Percentiles rank a stretch among this genome's conserved stretches.
These are phyloP conservation scores for Tephrocybe sp. DNA, from an alignment of 768 basidiomycete genomes.

Conservation along the genomic window DNA sequence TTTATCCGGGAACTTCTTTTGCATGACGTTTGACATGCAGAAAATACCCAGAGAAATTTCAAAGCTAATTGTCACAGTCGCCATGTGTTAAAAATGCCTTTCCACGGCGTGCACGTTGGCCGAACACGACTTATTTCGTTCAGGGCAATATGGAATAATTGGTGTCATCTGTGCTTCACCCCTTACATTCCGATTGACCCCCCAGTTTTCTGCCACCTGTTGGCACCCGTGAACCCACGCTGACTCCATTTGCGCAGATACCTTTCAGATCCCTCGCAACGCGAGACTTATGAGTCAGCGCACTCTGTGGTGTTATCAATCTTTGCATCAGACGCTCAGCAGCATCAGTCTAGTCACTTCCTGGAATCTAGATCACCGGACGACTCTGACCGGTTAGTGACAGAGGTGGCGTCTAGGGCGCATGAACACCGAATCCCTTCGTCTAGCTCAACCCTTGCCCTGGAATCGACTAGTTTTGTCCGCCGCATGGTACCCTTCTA, in stretches of 20 bases:
- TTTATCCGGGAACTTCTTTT: background rate
- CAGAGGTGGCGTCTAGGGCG: conserved; percentile 1
- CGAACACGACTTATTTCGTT: background rate
- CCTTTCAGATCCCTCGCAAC: conserved; percentile 53
- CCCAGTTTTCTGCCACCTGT: background rate
- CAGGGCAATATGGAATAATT: background rate
- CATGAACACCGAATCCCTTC: conserved; percentile 8
- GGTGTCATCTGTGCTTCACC: background rate
- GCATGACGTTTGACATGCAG: background rate
- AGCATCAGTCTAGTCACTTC: conserved; percentile 19
- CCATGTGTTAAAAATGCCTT: too few relatives aligned
- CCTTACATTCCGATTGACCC: background rate
- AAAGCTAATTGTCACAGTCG: too few relatives aligned
- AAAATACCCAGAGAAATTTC: background rate
- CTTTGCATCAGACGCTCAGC: conserved; percentile 59
- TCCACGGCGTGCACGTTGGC: too few relatives aligned
- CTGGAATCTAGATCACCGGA: conserved; percentile 1
- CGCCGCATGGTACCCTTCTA: conserved; percentile 74
- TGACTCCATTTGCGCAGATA: conserved; percentile 40
- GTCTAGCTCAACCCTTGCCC: conserved; percentile 13
- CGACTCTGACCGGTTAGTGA: conserved; percentile 1
- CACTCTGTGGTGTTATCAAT: conserved; percentile 82
- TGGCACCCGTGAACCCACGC: conserved; percentile 5
- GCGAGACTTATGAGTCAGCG: conserved; percentile 83
- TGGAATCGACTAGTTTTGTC: conserved; percentile 35